Evolutionary conservation across 805 yeast genomes (phyloP).

Genomic region (Starmera pachycereana): DNA sequence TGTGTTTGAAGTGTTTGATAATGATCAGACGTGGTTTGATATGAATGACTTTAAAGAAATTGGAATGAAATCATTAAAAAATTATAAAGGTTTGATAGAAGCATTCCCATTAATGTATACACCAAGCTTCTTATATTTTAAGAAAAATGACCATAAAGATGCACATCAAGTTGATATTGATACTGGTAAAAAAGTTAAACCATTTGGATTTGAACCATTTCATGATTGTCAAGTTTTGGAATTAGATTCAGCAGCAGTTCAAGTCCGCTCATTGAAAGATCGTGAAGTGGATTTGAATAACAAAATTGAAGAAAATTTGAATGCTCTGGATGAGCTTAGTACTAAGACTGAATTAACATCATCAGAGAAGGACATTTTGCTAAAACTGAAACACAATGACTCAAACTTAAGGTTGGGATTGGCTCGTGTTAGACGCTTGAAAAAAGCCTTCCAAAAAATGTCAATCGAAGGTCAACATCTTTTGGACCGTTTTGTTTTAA

Average conservation of each 20-base stretch:
- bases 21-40: constrained; percentile 54
- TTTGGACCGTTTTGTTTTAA: too few species aligned
- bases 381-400: constrained; percentile 14
- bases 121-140: constrained; percentile 57
- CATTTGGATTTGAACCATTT: constrained; percentile 43
- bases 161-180: constrained; percentile 28
- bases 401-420: constrained; percentile 14
- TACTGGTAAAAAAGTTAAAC: constrained; percentile 24
- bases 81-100: constrained; percentile 30
- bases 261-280: constrained; percentile 24
- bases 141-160: constrained; percentile 47
- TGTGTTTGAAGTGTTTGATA: constrained; percentile 34
- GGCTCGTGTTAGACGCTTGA: constrained; percentile 8
- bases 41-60: constrained; percentile 51
- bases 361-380: not conserved
- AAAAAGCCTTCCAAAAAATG: constrained; percentile 1
- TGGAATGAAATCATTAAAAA: constrained; percentile 28
- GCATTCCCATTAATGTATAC: constrained; percentile 57
- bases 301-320: constrained; percentile 19
- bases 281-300: constrained; percentile 5
- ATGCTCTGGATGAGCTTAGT: constrained; percentile 7
- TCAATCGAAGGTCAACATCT: too few species aligned
- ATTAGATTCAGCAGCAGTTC: constrained; percentile 34
- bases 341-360: constrained; percentile 25
- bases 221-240: constrained; percentile 44